These are phyloP conservation scores for Eucalyptus marginata DNA, from an alignment of 345 rosid species.

Conservation along the genomic window DNA sequence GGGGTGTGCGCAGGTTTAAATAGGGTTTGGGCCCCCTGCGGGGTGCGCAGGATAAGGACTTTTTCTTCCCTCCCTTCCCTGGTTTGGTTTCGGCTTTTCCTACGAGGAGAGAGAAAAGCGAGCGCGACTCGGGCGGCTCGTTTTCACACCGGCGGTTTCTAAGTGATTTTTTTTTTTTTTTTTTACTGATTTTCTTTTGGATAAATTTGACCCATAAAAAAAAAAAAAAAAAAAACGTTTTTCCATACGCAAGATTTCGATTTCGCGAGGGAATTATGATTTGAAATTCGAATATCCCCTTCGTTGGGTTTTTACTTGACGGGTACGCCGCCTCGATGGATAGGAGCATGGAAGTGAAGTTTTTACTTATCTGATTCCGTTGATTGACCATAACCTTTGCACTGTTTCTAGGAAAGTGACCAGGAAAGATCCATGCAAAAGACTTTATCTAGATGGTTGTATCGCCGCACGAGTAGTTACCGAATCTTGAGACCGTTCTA, in stretches of 20 bases:
- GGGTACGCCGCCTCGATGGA: accelerated
- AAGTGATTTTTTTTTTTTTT: background rate
- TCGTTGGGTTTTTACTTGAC: accelerated
- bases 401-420: accelerated
- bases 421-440: background rate
- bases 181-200: background rate
- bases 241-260: background rate
- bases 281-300: background rate
- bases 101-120: background rate
- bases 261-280: background rate
- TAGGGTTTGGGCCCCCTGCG: background rate
- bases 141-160: background rate
- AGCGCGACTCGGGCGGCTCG: background rate
- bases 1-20: background rate
- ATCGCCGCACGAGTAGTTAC: background rate
- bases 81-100: background rate
- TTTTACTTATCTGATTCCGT: accelerated
- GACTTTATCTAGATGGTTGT: background rate
- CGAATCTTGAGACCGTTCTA: too few species aligned
- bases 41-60: constrained; percentile 1
- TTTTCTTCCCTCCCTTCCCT: background rate
- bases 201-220: too few species aligned
- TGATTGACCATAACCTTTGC: background rate
- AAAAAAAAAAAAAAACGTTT: too few species aligned
- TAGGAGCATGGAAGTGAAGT: accelerated